Evolutionary conservation across 306 rosid genomes (phyloP), one percentile per base, ranked within the genome.

Genomic region (Benincasa hispida): DNA sequence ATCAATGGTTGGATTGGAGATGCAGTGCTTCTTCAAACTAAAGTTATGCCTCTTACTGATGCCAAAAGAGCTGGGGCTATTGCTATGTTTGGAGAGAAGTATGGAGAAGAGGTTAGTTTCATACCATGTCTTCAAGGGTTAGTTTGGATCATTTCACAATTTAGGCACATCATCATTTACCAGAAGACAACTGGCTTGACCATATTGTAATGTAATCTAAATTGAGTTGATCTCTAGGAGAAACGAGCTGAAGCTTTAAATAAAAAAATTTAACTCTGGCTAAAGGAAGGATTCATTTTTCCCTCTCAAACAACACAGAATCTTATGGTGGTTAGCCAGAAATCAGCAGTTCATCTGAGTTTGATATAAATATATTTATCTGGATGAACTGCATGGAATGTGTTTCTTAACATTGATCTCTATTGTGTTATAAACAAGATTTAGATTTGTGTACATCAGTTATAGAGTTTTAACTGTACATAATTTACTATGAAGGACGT

Each of bases 81-180:
- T 79, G 95, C 98, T 65, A 94, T 91, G 98, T 90, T 91, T 85
- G 98, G 97, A 35, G 98, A 94, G 84, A 94, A 89, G 83, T 91
- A 94, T 67, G 97, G 97, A 42, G 96, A 91, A 82, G 85, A 90
- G 98, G 98, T 94, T 75, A 45, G 19, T 69, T 69, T 25, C 35
- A 24, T 22, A 42, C 13, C 2, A 18, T 69, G 42, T 24, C 35
- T 14, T 42, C 21, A 42, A 68, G 54, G 32, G 75, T 13, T 39
- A 37, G 11, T 41, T 68, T 42, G 75, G 34, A 68, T 37, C 75
- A 42, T 68, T 42, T 34, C 72, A n/a, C n/a, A 21, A 39, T 39
- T 27, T 42, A 39, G 53, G 19, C 13, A n/a, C 6, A 21, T 39
- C 28, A 67, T 61, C 18, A 28, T 65, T 35, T 35, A 39, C 51